Conservation (phyloP, 306 rosid species). For the Arachis stenosperma region DNA sequence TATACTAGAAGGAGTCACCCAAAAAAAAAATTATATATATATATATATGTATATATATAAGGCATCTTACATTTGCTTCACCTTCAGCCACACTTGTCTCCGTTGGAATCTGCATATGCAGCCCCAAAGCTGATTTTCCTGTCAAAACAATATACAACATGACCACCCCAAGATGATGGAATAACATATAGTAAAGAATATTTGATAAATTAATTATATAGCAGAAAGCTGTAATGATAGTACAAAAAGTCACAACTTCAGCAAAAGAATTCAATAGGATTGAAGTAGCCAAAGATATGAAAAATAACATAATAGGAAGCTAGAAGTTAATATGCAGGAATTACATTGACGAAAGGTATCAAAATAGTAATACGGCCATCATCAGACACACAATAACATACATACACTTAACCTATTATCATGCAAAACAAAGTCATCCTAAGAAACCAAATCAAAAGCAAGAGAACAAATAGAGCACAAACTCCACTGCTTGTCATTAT, state of each 20-base stretch:
- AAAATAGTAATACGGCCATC: neutral
- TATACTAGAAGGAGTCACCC: neutral
- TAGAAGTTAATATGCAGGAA: neutral
- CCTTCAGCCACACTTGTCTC: conserved; percentile 46
- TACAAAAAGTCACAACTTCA: neutral
- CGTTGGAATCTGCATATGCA: conserved; percentile 31
- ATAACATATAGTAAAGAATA: conserved; percentile 6
- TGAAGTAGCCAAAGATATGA: neutral
- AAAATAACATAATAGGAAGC: neutral
- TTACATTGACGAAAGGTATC: neutral
- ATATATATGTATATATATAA: neutral
- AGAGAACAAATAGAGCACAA: conserved; percentile 14
- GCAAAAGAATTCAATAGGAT: neutral
- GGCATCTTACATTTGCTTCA: conserved; percentile 64
- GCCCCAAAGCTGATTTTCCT: conserved; percentile 41
- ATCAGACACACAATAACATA: neutral
- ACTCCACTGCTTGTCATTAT: conserved; percentile 2
- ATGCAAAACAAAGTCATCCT: conserved; percentile 2
- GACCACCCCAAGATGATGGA: conserved; percentile 31
- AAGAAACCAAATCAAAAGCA: neutral
- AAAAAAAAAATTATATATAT: too few relatives aligned
- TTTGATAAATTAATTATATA: neutral
- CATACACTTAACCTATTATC: neutral
- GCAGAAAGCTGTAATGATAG: neutral
- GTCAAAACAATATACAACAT: conserved; percentile 42